Base-by-base conservation (phyloP, 106 monocot species). In the Triglochin maritima region DNA sequence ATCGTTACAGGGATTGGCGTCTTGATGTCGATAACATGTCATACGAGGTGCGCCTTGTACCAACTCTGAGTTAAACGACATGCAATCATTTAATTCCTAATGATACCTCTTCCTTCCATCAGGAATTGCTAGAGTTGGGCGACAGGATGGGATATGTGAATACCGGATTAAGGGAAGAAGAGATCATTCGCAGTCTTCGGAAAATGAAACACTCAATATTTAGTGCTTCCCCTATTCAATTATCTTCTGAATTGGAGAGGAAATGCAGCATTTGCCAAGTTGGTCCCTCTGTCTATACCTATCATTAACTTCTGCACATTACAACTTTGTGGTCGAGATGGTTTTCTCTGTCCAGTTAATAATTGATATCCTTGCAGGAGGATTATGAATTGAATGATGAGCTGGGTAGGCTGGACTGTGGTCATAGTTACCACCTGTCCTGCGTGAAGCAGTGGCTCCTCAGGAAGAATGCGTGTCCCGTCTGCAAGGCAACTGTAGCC, bases 181-280 rank as follows among this genome's bases (percentile, higher is more conserved):
- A 98, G 56, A 91, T 98, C n/a, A 4, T 60, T 13, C 71, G 69
- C 49, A 71, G 60, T 49, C 72, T 93, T 2, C 77, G 76, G 73
- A 98, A 86, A 68, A 69, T 82, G 17, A 84, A 80, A 59, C 80
- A 71, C 66, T 77, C 78, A 0, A 53, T 77, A 57, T 84, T 82
- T 44, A 71, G 73, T 62, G 67, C 76, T 65, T 69, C 77, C 4
- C 56, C 72, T 9, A 42, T 75, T 46, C 63, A 56, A 10, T 77
- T 75, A 15, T 66, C 81, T 2, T 29, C 74, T 61, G 91, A 86
- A 71, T 68, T 60, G 7, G 91, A 91, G 48, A 71, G 66, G 71
- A 91, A 86, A 65, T 98, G 96, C 77, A 88, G 88, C 76, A 86
- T 98, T 17, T 98, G 96, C 65, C 96, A 91, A 68, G 96, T 96